Base-by-base conservation (phyloP, 768 basidiomycete species). In the Boletus tomentosulus region DNA sequence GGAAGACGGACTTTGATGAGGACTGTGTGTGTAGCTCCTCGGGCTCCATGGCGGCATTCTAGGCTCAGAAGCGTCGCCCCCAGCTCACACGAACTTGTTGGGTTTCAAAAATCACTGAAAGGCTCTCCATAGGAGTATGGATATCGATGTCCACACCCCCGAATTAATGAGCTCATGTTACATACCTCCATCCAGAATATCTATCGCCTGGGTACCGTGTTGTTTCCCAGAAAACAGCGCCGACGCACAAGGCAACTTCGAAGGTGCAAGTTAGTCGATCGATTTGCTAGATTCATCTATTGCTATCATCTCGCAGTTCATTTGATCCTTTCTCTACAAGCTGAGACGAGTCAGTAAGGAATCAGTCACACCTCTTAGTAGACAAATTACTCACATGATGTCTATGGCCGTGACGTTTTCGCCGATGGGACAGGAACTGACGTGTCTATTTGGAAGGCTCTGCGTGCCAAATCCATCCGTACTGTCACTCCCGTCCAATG, bases 401-500 rank as follows among this genome's bases (percentile, higher is more conserved):
- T 33, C 31, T 16, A 37, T n/a, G 44, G 25, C 24, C 39, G 11
- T 22, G 15, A 15, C 24, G 31, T 37, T 34, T 15, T 19, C 44
- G 9, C 16, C 43, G 38, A n/a, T n/a, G 8, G n/a, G 37, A 30
- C 25, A 13, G 27, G 48, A 38, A 38, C 37, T 13, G 13, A 33
- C 6, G 15, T 8, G 31, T 33, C 31, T 19, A 19, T 19, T 19
- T 19, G 19, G 19, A 19, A 19, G 1, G 19, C 19, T 19, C 19
- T 33, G 31, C 1, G 12, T 33, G 31, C 31, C 31, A 33, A 10
- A 33, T 33, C 19, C 19, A 19, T 19, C 19, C 19, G 8, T 34
- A 3, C 16, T 30, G 24, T 27, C 37, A 15, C 5, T 8, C 27
- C 31, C 48, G 30, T 31, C 58, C 59, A 63, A 64, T 60, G 28